Conservation (phyloP, 1,139 yeast species). For the Pneumocystis wakefieldiae region DNA sequence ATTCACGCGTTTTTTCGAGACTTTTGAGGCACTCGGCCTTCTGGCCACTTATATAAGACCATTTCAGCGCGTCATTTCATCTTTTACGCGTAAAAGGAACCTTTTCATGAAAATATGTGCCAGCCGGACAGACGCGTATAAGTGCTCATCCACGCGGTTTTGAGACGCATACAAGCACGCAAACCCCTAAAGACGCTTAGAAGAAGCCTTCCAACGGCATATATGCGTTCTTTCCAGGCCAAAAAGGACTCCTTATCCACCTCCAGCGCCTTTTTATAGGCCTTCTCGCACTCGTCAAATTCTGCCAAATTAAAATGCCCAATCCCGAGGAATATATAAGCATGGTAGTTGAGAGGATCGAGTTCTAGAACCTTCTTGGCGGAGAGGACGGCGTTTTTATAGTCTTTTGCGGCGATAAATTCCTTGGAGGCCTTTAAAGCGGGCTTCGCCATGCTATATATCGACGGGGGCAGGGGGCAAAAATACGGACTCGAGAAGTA, state of each 20-base stretch:
- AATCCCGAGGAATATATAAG: conserved; percentile 42
- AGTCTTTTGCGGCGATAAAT: conserved; percentile 11
- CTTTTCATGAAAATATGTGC: conserved; percentile 17
- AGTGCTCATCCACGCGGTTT: conserved; percentile 27
- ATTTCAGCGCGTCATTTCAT: neutral
- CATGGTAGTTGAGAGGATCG: conserved; percentile 50
- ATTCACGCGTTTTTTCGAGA: conserved; percentile 10
- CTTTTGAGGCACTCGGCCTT: conserved; percentile 9
- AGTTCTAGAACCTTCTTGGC: conserved; percentile 34
- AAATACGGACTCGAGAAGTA: neutral
- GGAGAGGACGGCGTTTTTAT: conserved; percentile 38
- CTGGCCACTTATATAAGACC: conserved; percentile 6
- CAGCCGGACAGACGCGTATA: conserved; percentile 24
- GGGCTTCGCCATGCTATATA: conserved; percentile 4
- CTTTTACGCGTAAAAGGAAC: neutral
- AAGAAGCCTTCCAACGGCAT: too few relatives aligned
- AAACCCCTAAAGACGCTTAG: conserved; percentile 33
- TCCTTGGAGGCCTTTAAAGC: conserved; percentile 9
- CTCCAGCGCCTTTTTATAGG: conserved; percentile 43
- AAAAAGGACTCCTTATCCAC: conserved; percentile 40
- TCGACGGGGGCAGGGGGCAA: neutral
- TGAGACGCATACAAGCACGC: conserved; percentile 38
- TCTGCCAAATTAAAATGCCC: conserved; percentile 35
- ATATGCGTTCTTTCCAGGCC: conserved; percentile 46
- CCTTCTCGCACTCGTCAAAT: conserved; percentile 31